Conservation (phyloP, 2,329 filamentous ascomycete species). For the Trichoderma sp. region DNA sequence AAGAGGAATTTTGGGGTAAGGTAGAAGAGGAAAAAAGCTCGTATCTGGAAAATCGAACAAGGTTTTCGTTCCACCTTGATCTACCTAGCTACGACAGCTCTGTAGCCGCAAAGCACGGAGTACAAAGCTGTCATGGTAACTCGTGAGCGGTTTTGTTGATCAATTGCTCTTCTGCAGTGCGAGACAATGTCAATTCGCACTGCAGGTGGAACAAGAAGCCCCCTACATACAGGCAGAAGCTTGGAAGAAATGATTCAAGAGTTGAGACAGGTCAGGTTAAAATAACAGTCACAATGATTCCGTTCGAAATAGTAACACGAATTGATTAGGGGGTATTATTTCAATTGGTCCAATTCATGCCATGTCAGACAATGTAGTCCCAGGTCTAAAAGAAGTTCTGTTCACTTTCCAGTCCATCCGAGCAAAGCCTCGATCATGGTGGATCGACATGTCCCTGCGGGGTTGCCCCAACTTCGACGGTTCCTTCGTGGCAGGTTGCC, state of each 20-base stretch:
- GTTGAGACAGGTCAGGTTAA: background rate
- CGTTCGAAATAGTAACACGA: background rate
- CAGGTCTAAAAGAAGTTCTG: background rate
- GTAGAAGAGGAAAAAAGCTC: background rate
- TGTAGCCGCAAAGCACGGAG: background rate
- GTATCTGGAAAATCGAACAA: constrained; percentile 7
- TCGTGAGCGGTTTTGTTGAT: background rate
- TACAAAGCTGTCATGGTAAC: background rate
- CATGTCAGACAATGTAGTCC: background rate
- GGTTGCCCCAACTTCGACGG: background rate
- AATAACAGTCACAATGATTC: background rate
- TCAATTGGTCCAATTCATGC: background rate
- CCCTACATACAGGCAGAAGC: background rate
- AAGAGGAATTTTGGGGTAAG: background rate
- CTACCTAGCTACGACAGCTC: background rate
- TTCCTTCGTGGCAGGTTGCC: constrained; percentile 1
- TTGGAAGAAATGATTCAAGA: background rate
- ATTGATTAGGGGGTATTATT: background rate
- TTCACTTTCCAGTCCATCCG: background rate
- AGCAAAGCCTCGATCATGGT: background rate
- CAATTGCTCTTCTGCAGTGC: background rate
- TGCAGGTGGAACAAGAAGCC: background rate
- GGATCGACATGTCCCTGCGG: constrained; percentile 3
- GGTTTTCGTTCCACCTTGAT: constrained; percentile 8
- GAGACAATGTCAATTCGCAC: background rate